These are phyloP conservation scores for Chaetomium fimeti DNA, from an alignment of 495 filamentous ascomycete species.

Conservation along the genomic window DNA sequence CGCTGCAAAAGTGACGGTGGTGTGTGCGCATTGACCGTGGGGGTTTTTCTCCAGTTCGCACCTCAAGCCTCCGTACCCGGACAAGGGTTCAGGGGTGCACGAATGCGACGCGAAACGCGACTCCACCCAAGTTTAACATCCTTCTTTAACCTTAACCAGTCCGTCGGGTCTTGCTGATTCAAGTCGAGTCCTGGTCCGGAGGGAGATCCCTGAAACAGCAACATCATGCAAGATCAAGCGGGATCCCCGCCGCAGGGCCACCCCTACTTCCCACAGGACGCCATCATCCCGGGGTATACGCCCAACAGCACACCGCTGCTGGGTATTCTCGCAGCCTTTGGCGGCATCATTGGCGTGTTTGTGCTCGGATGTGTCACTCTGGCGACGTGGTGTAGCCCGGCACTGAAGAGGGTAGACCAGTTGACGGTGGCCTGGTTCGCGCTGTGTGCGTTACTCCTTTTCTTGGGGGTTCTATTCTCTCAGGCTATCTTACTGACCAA, in stretches of 20 bases:
- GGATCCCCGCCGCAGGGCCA: constrained; percentile 39
- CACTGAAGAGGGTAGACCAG: constrained; percentile 44
- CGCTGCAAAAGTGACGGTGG: too few relatives aligned
- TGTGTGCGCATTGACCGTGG: too few relatives aligned
- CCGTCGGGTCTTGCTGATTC: neutral
- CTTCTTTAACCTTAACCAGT: neutral
- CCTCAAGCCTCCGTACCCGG: constrained; percentile 20
- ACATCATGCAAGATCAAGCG: neutral
- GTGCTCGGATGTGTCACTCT: constrained; percentile 45
- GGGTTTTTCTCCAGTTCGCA: too few relatives aligned
- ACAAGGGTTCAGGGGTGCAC: constrained; percentile 1
- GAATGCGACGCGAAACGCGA: neutral
- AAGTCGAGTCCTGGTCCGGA: neutral
- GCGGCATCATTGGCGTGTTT: constrained; percentile 44
- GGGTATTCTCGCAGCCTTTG: constrained; percentile 51
- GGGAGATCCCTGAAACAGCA: neutral
- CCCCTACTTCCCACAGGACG: constrained; percentile 70
- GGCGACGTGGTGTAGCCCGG: constrained; percentile 42
- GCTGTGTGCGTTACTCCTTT: constrained; percentile 31
- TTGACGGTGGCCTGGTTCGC: constrained; percentile 60
- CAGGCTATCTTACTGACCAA: constrained; percentile 22
- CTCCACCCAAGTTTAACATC: neutral
- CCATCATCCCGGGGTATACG: constrained; percentile 59
- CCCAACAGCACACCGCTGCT: constrained; percentile 49
- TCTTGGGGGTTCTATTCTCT: neutral